Percentiles rank a stretch among this genome's conserved stretches.
phyloP scores from a whole-genome alignment of 192 early-diverging fungal species.

The Pilobolus umbonatus region DNA sequence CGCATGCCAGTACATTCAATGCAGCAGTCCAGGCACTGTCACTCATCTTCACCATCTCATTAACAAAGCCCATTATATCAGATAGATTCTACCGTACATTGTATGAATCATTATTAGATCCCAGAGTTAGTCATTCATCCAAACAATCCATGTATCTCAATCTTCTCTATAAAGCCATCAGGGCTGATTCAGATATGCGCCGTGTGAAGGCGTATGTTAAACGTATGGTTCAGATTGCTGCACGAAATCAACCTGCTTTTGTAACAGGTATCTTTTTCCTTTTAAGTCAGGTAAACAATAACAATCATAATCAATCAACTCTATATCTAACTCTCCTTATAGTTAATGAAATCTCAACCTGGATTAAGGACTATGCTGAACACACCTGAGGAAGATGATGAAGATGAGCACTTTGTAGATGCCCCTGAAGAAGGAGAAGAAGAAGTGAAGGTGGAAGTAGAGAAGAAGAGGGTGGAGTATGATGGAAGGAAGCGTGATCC shows the following conservation, averaged over 20 bases:
- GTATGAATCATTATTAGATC: slow-evolving; percentile 85
- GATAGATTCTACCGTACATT: slow-evolving; percentile 92
- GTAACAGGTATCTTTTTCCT: slow-evolving; percentile 83
- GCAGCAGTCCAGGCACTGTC: slow-evolving; percentile 90
- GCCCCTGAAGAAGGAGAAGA: slow-evolving; percentile 47
- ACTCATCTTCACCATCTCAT: slow-evolving; percentile 77
- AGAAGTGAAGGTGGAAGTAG: slow-evolving; percentile 4
- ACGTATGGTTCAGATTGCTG: slow-evolving; percentile 78
- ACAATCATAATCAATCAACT: neutral
- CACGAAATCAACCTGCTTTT: slow-evolving; percentile 72
- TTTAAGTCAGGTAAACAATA: slow-evolving; percentile 58
- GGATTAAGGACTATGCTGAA: slow-evolving; percentile 61
- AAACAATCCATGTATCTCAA: slow-evolving; percentile 95
- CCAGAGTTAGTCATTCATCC: slow-evolving; percentile 66
- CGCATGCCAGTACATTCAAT: slow-evolving; percentile 86
- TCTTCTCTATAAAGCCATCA: slow-evolving; percentile 80
- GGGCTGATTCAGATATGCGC: slow-evolving; percentile 59
- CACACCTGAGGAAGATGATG: slow-evolving; percentile 66
- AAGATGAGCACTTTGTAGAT: slow-evolving; percentile 60
- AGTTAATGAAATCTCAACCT: slow-evolving; percentile 43
- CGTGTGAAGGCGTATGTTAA: slow-evolving; percentile 86
- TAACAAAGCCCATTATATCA: slow-evolving; percentile 41
- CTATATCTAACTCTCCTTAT: slow-evolving; percentile 7
- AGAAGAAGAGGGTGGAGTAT: slow-evolving; percentile 43
- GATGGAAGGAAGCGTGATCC: slow-evolving; percentile 88